Evolutionary conservation across 768 basidiomycete species (phyloP), one percentile per base, ranked within the genome.

Genomic region (Boletellus ananas): DNA sequence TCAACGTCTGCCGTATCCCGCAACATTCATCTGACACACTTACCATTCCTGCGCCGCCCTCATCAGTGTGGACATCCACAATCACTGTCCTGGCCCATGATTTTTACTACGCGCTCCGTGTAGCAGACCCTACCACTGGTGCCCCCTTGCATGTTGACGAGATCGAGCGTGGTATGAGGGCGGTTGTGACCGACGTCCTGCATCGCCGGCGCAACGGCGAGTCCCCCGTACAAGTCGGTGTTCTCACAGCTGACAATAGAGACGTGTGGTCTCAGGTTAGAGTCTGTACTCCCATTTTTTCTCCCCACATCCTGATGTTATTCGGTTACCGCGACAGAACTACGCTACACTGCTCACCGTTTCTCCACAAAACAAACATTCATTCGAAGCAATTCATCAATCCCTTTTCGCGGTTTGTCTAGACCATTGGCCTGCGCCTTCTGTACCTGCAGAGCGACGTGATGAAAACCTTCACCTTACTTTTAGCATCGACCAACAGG

Each of bases 381-480:
- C 75, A 0, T 76, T 90, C 37, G 69, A 80, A 46, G 72, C 75
- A 4, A 82, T 96, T 52, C 79, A 86, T 13, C 74, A 83, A n/a
- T 85, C 87, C 9, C 71, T 94, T 34, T 83, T 96, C 69, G 81
- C 76, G 3, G 75, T 98, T 50, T 87, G 83, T 44, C 81, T 98
- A 20, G 94, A 97, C 57, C 78, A 84, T 43, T 83, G 81, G 54
- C 82, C 85, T 3, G 66, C 68, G 8, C 59, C 60, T 29, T 65
- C 64, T 23, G 48, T 51, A 12, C 65, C 64, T 35, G 62, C 49
- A 16, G 47, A 57, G 18, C 56, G 50, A 35, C 55, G 39, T 27
- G 56, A 57, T 45, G 50, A 51, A 27, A 47, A 47, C 3, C 51
- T 66, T 70, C 51, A 68, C 69, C 60, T 68, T 58, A 51, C 68